Base-by-base conservation (phyloP, 2,329 filamentous ascomycete species). In the Talaromyces sp. region DNA sequence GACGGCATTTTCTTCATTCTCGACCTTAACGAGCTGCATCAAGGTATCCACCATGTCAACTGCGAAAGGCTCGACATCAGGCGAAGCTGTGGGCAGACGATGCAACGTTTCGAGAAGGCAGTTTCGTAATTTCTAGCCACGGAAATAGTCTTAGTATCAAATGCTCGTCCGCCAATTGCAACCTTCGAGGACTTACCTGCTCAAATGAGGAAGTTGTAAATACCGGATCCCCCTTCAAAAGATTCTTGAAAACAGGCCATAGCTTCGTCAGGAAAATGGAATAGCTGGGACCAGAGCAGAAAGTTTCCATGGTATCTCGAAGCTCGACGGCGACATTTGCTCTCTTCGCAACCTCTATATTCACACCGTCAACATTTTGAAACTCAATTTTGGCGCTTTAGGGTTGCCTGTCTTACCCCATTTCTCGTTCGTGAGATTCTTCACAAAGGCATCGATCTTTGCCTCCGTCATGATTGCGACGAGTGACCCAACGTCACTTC, bases 1-100 rank as follows among this genome's bases (percentile, higher is more conserved):
- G n/a, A 96, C 92, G 1, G 93, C 95, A 82, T 99, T 99, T 66
- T 99, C 95, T 78, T 99, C 95, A 70, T 99, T 99, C 77, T 99
- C 95, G 46, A 87, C 89, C 68, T 89, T 88, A 64, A 98, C 92
- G 63, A 99, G 81, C 61, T 86, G 85, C 87, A 98, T 93, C 66
- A 98, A 83, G 67, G 96, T 83, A 72, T 97, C 93, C 64, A 97
- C 91, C 65, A 96, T 88, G 73, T 96, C 91, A 67, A 88, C 85
- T 42, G 93, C 93, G 76, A 93, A 96, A 0, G 88, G 90, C 74
- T 98, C 93, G 77, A 97, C 87, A 70, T 97, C 92, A 60, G 86
- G 79, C 1, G 91, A 88, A 42, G 83, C 86, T 83, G 81, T 88
- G 69, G 77, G 92, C 83, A 99, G 79, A 66, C 95, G 88, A 77